Evolutionary conservation across 75 land plant genomes (phyloP).

Genomic region (Larix kaempferi): DNA sequence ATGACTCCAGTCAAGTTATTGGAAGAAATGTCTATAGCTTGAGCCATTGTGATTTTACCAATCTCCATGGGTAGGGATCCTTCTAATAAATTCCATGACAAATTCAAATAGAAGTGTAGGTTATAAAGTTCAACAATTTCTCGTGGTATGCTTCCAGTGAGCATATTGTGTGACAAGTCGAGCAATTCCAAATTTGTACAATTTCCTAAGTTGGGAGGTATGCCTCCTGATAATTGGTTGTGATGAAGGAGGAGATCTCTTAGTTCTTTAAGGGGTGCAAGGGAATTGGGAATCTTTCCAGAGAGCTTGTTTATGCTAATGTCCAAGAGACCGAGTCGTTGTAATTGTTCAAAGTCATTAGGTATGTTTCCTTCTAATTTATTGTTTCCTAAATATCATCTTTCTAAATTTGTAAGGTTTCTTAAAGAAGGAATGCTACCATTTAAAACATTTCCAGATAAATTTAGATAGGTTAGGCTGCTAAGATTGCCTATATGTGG

Average conservation of each 20-base stretch:
- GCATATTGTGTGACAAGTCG: constrained; percentile 15
- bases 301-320: constrained; percentile 18
- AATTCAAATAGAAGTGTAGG: too few relatives aligned
- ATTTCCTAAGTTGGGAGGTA: constrained; percentile 22
- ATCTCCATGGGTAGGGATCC: constrained; percentile 36
- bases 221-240: constrained; percentile 18
- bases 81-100: neutral
- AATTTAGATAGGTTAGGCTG: constrained; percentile 13
- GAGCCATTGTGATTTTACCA: too few relatives aligned
- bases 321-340: constrained; percentile 16
- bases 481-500: constrained; percentile 20
- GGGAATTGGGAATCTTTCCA: constrained; percentile 23
- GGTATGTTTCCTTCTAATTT: constrained; percentile 45
- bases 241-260: constrained; percentile 16
- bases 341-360: constrained; percentile 39
- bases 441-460: constrained; percentile 28
- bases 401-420: constrained; percentile 19
- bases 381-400: constrained; percentile 23
- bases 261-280: constrained; percentile 15
- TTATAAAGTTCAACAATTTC: too few relatives aligned
- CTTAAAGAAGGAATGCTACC: constrained; percentile 29
- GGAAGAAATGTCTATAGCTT: too few relatives aligned
- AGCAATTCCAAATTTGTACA: constrained; percentile 7
- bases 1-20: too few relatives aligned
- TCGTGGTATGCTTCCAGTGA: too few relatives aligned